phyloP scores from a whole-genome alignment of 2,329 filamentous ascomycete species.

The Hypoxylon sp. region DNA sequence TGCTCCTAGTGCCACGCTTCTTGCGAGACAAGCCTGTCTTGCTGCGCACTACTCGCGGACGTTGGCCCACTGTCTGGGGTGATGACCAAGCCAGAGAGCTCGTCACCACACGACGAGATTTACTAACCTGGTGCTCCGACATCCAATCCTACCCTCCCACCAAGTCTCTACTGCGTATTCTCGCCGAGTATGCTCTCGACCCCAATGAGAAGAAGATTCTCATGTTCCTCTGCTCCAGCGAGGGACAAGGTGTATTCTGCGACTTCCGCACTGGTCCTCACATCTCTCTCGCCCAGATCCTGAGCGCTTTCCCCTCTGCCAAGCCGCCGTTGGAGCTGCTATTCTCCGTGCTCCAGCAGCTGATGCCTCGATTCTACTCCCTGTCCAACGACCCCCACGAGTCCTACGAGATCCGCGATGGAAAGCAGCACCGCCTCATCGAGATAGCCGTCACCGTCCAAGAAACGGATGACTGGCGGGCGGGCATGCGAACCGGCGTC shows the following conservation, averaged over 20 bases:
- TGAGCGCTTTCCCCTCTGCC: conserved; percentile 90
- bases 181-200: conserved; percentile 85
- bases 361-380: conserved; percentile 99
- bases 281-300: conserved; percentile 83
- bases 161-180: conserved; percentile 82
- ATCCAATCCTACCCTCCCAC: conserved; percentile 92
- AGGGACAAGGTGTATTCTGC: conserved; percentile 93
- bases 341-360: conserved; percentile 79
- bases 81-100: conserved; percentile 85
- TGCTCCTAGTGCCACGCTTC: conserved; percentile 81
- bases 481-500: conserved; percentile 78
- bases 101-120: conserved; percentile 86
- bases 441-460: conserved; percentile 98
- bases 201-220: conserved; percentile 89
- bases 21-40: conserved; percentile 84
- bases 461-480: conserved; percentile 81
- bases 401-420: conserved; percentile 71
- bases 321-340: conserved; percentile 86
- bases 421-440: conserved; percentile 79
- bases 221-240: conserved; percentile 82
- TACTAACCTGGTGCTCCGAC: conserved; percentile 96
- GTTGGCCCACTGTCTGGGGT: conserved; percentile 99
- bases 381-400: conserved; percentile 95
- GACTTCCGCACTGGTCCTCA: conserved; percentile 91
- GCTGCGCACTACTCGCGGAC: conserved; percentile 79